phyloP scores from a whole-genome alignment of 805 yeast genomes.

The Saccharomycopsis microspora region DNA sequence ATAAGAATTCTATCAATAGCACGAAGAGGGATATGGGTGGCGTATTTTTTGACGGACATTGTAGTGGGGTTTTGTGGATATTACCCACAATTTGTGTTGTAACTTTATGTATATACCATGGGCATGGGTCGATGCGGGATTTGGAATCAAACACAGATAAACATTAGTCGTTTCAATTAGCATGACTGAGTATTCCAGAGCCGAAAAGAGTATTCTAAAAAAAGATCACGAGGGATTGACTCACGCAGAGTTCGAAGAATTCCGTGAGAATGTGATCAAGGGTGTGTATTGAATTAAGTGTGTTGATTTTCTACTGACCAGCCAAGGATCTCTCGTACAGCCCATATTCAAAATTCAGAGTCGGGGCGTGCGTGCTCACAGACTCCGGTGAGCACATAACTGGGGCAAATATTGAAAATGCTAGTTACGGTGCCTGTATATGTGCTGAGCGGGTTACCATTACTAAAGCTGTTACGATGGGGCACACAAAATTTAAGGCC shows the following conservation, averaged over 20 bases:
- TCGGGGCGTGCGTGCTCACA: conserved; percentile 68
- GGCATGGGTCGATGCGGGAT: too few species aligned
- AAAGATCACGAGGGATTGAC: conserved; percentile 17
- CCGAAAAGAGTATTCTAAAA: neutral
- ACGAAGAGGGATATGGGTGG: conserved; percentile 72
- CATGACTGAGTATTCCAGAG: neutral
- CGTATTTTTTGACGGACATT: conserved; percentile 27
- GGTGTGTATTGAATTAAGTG: conserved; percentile 3
- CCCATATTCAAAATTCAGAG: conserved; percentile 44
- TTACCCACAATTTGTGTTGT: too few species aligned
- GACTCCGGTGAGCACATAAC: conserved; percentile 30
- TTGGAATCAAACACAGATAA: too few species aligned
- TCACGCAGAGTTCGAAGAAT: conserved; percentile 19
- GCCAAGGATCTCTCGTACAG: conserved; percentile 34
- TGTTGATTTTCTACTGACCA: neutral
- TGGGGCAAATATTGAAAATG: conserved; percentile 93
- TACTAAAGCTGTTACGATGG: conserved; percentile 36
- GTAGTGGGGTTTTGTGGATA: neutral
- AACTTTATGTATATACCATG: too few species aligned
- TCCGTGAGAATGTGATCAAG: conserved; percentile 23
- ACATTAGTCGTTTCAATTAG: too few species aligned
- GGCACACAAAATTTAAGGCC: conserved; percentile 34
- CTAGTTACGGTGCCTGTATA: conserved; percentile 70
- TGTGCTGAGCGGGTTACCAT: conserved; percentile 72
- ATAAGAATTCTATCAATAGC: conserved; percentile 49